These are phyloP conservation scores for Claviceps spartinae DNA, from an alignment of 2,329 filamentous ascomycete genomes.

Conservation along the genomic window DNA sequence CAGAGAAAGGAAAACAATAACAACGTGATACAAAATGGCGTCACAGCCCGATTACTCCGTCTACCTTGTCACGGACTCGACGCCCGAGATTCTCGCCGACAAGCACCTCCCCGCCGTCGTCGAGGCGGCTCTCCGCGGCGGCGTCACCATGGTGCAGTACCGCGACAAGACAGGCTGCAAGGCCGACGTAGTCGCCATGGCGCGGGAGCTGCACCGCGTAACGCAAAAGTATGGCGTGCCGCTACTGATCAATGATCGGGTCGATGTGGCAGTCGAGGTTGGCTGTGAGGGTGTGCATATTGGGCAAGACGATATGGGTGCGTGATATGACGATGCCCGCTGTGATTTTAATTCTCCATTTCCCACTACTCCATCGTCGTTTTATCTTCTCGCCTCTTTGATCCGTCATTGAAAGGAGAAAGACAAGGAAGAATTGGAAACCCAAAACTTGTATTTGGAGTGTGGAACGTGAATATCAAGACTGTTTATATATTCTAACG, in stretches of 20 bases:
- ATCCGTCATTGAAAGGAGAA: neutral
- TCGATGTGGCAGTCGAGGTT: conserved; percentile 76
- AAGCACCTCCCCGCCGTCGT: conserved; percentile 61
- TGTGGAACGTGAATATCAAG: neutral
- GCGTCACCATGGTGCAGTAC: conserved; percentile 79
- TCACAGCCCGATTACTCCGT: conserved; percentile 56
- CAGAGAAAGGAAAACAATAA: neutral
- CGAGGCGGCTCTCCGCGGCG: conserved; percentile 59
- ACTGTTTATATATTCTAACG: neutral
- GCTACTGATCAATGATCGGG: conserved; percentile 81
- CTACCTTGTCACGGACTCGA: conserved; percentile 89
- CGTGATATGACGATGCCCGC: conserved; percentile 12
- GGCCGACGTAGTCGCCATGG: conserved; percentile 54
- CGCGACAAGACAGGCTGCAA: conserved; percentile 78
- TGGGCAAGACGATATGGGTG: conserved; percentile 85
- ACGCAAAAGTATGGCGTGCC: conserved; percentile 58
- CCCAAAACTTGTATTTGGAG: no score
- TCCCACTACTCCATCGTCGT: no score
- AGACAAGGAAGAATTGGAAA: neutral
- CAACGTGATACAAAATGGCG: neutral
- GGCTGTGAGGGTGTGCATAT: conserved; percentile 88
- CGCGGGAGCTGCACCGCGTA: conserved; percentile 54
- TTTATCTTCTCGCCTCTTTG: neutral
- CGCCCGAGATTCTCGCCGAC: conserved; percentile 63
- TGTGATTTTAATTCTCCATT: neutral